Percentiles rank a stretch among this genome's conserved stretches.
Conservation (phyloP, 2,329 filamentous ascomycete genomes). For the Fusarium virguliforme region DNA sequence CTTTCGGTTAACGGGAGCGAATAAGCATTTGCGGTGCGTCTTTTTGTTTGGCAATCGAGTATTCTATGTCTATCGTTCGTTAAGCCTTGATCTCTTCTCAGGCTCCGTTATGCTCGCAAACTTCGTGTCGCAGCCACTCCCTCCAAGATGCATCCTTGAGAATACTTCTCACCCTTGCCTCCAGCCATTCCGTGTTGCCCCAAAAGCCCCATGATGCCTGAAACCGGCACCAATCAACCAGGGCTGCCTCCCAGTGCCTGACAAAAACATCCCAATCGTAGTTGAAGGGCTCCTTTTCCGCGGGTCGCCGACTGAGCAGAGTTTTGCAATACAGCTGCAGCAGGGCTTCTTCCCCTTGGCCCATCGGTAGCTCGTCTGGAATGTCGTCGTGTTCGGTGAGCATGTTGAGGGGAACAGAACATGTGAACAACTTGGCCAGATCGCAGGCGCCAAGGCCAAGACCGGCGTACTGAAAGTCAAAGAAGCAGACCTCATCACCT, state of each 20-base stretch:
- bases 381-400: slow-evolving; percentile 58
- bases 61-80: not conserved
- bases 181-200: slow-evolving; percentile 73
- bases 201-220: slow-evolving; percentile 75
- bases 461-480: slow-evolving; percentile 80
- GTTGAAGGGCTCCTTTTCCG: slow-evolving; percentile 6
- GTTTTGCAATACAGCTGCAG: slow-evolving; percentile 65
- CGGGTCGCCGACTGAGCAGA: slow-evolving; percentile 50
- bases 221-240: slow-evolving; percentile 78
- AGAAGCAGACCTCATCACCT: slow-evolving; percentile 72
- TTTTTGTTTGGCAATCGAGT: not conserved
- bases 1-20: too few species aligned
- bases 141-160: slow-evolving; percentile 63
- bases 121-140: slow-evolving; percentile 59
- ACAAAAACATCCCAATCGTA: slow-evolving; percentile 71
- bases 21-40: too few species aligned
- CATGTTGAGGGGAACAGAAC: slow-evolving; percentile 72
- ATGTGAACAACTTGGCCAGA: slow-evolving; percentile 77
- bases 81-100: not conserved
- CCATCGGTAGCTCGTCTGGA: slow-evolving; percentile 63
- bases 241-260: slow-evolving; percentile 76
- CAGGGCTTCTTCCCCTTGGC: slow-evolving; percentile 65
- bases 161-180: slow-evolving; percentile 68
- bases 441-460: slow-evolving; percentile 77
- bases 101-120: not conserved